phyloP scores from a whole-genome alignment of 225 moss, liverwort and hornwort genomes.

The Thuidium tamariscinum region DNA sequence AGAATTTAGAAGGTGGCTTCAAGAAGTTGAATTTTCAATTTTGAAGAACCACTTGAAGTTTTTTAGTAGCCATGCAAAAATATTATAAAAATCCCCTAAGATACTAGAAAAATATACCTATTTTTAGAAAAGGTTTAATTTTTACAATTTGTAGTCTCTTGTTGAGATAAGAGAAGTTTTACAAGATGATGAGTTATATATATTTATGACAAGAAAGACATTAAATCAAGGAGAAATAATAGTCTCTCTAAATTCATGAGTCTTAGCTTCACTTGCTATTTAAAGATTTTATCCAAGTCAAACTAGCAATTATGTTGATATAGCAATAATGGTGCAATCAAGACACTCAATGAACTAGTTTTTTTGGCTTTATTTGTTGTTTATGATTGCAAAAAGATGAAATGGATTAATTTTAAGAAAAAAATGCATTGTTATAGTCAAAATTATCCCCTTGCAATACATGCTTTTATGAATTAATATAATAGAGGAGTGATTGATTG shows the following conservation, averaged over 20 bases:
- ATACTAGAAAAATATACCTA: not conserved
- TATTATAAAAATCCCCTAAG: not conserved
- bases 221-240: not conserved
- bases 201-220: not conserved
- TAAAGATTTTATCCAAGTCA: not conserved
- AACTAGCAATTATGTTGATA: accelerated
- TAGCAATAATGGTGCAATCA: not conserved
- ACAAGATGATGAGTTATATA: not conserved
- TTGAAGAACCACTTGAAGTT: not conserved
- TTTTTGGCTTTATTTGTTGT: too few relatives aligned
- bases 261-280: not conserved
- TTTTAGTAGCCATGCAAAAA: not conserved
- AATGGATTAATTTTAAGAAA: too few relatives aligned
- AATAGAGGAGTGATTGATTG: not conserved
- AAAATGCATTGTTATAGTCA: not conserved
- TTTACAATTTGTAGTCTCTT: not conserved
- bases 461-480: not conserved
- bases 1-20: too few relatives aligned
- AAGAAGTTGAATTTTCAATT: not conserved
- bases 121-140: not conserved
- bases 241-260: not conserved
- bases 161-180: not conserved
- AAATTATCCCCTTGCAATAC: not conserved
- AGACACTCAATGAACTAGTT: not conserved
- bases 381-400: too few relatives aligned